Evolutionary conservation across 768 basidiomycete species (phyloP).

Genomic region (Rubroboletus pulcherrimus): DNA sequence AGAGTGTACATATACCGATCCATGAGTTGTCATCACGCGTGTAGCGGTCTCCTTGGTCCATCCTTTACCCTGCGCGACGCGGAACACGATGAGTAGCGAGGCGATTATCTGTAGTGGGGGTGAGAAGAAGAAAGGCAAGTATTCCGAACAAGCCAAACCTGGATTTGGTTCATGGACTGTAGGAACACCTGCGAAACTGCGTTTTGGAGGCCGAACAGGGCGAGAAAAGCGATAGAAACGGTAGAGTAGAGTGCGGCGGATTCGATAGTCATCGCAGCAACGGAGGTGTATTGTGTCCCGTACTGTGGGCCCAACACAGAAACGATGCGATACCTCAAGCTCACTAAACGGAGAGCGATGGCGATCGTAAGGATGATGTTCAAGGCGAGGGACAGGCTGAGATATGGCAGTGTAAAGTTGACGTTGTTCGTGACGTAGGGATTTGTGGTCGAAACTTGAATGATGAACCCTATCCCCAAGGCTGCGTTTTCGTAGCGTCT

Average conservation of each 20-base stretch:
- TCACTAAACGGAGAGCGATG: slow-evolving; percentile 29
- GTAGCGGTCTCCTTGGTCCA: slow-evolving; percentile 2
- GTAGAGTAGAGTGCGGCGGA: slow-evolving; percentile 31
- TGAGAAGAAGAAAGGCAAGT: not conserved
- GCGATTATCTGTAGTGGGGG: not conserved
- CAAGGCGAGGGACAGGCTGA: slow-evolving; percentile 25
- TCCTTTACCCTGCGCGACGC: slow-evolving; percentile 5
- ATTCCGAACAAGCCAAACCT: slow-evolving; percentile 13
- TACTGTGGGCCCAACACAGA: slow-evolving; percentile 19
- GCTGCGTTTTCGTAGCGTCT: not conserved
- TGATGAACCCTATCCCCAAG: not conserved
- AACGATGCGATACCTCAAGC: slow-evolving; percentile 8
- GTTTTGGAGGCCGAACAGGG: slow-evolving; percentile 20
- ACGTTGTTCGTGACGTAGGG: slow-evolving; percentile 5
- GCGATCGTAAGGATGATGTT: slow-evolving; percentile 33
- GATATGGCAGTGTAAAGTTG: slow-evolving; percentile 23
- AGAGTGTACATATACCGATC: not conserved
- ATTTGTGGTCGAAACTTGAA: no score
- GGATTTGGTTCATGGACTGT: slow-evolving; percentile 25
- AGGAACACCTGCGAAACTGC: slow-evolving; percentile 29
- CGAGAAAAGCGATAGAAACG: slow-evolving; percentile 29
- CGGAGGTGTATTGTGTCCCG: slow-evolving; percentile 27
- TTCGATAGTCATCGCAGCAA: slow-evolving; percentile 36
- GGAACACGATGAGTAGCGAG: slow-evolving; percentile 5
- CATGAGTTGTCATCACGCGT: not conserved